Evolutionary conservation across 805 yeast genomes (phyloP), one percentile per base, ranked within the genome.

Genomic region (Saturnispora bothae): DNA sequence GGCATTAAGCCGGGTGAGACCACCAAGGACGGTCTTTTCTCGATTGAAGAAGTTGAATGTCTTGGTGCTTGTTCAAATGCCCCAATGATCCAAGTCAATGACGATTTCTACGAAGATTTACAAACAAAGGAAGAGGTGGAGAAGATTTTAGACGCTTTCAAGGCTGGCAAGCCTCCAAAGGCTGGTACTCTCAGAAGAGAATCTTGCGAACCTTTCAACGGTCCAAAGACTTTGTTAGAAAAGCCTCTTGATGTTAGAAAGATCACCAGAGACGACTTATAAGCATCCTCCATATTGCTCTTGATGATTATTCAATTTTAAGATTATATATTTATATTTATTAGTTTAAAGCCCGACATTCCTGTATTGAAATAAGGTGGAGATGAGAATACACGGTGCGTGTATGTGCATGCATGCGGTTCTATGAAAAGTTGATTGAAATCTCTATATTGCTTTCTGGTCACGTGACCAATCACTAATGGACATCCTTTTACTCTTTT

Each of bases 41-140:
- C 94, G 14, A 63, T 83, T 45, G 83, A 82, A 52, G 95, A 83
- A 60, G 94, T 83, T 45, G 95, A 83, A 63, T 83, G 95, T 63
- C 72, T 83, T 36, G 95, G 95, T 42, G 95, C 95, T 3, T 83
- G 95, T 68, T 86, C 83, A 36, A 83, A 83, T 59, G 95, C 83
- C 6, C 95, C 95, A 38, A 83, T 83, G 84, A 66, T 84, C 39
- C 94, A 83, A 44, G 64, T 83, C 38, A 83, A 82, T 59, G 94
- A 83, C 61, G 86, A 80, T 56, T 83, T 66, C 62, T 78, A 69
- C 53, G 95, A 83, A 63, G 95, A 83, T 59, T 69, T 83, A 60
- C 50, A 49, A 27, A 79, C 88, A 26, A 68, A 76, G 18, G 80
- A 78, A 46, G 69, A 71, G 33, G 73, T 81, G 20, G 69, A 71